These are phyloP conservation scores for Staphylotrichum longicolle DNA, from an alignment of 495 filamentous ascomycete species.

Conservation along the genomic window DNA sequence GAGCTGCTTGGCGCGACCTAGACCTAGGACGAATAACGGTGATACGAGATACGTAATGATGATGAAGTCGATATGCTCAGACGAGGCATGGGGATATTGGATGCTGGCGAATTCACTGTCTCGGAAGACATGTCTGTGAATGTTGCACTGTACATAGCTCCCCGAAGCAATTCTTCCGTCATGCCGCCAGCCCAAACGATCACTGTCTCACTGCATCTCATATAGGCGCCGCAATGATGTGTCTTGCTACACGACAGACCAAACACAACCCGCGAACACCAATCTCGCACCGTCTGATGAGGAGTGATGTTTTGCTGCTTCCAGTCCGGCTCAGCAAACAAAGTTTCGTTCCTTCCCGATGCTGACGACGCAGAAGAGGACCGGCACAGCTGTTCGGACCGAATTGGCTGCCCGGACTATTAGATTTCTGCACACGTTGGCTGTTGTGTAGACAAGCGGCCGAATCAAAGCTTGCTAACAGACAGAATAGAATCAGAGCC, in stretches of 20 bases:
- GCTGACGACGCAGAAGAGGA: neutral
- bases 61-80: conserved; percentile 6
- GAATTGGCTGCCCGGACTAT: conserved; percentile 2
- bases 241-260: conserved; percentile 5
- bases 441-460: conserved; percentile 8
- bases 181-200: neutral
- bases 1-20: conserved; percentile 57
- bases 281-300: neutral
- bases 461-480: conserved; percentile 10
- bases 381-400: conserved; percentile 14
- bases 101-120: neutral
- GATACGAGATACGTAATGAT: conserved; percentile 16
- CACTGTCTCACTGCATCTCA: conserved; percentile 12
- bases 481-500: neutral
- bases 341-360: neutral
- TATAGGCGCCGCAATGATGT: conserved; percentile 10
- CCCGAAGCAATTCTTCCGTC: conserved; percentile 4
- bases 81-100: neutral
- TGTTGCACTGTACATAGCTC: neutral
- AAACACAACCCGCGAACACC: neutral
- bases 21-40: neutral
- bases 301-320: neutral
- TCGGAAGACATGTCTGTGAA: neutral
- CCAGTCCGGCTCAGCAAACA: neutral
- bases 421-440: neutral